These are phyloP conservation scores for Oryza brachyantha DNA, from an alignment of 176 grass and related monocot genomes.

Conservation along the genomic window DNA sequence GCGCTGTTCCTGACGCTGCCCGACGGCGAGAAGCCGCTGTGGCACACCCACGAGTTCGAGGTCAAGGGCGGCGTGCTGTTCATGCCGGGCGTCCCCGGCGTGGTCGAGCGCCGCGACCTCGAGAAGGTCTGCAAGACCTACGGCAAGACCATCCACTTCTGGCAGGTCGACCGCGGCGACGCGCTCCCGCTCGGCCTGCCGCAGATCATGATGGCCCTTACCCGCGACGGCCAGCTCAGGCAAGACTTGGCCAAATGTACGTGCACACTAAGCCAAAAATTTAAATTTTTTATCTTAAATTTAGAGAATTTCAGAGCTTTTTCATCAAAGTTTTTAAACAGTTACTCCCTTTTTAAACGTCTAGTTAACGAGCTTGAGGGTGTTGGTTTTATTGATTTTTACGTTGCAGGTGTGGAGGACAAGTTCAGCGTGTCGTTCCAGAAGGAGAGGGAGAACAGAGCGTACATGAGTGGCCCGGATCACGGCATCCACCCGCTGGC, in stretches of 20 bases:
- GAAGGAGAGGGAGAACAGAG: conserved; percentile 60
- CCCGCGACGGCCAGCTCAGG: conserved; percentile 56
- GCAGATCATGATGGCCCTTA: conserved; percentile 90
- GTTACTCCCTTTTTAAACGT: too few species aligned
- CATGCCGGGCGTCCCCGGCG: conserved; percentile 62
- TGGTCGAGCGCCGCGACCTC: conserved; percentile 56
- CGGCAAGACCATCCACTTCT: conserved; percentile 87
- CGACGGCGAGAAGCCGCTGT: conserved; percentile 83
- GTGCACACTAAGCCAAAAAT: too few species aligned
- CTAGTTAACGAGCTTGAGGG: not conserved
- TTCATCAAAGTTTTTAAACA: too few species aligned
- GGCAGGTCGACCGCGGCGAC: conserved; percentile 86
- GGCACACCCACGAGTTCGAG: conserved; percentile 95
- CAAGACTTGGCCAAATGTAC: conserved; percentile 50
- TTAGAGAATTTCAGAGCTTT: too few species aligned
- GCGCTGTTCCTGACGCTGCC: conserved; percentile 66
- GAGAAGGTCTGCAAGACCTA: conserved; percentile 61
- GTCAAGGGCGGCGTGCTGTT: conserved; percentile 67
- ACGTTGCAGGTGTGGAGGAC: conserved; percentile 58
- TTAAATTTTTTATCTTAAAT: too few species aligned
- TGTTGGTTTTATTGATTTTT: not conserved
- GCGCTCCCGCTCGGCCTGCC: conserved; percentile 63
- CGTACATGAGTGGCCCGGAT: conserved; percentile 65
- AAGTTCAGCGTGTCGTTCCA: conserved; percentile 67
- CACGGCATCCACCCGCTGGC: conserved; percentile 91